These are phyloP conservation scores for Xylariaceae sp. DNA, from an alignment of 2,329 filamentous ascomycete species.

Conservation along the genomic window DNA sequence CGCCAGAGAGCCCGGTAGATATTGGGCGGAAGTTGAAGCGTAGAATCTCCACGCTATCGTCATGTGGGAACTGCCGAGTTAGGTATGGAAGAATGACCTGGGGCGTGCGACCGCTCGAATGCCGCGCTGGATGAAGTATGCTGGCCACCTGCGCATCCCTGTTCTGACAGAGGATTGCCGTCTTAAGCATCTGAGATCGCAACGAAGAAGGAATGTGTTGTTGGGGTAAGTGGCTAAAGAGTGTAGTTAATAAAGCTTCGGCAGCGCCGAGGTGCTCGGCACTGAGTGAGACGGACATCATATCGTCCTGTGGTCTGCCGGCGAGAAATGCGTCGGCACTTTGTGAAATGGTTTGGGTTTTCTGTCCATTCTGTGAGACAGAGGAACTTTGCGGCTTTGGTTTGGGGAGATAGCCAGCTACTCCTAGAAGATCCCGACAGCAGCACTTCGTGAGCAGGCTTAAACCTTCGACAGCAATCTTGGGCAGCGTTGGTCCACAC, in stretches of 20 bases:
- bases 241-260: conserved; percentile 54
- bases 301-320: conserved; percentile 35
- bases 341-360: conserved; percentile 42
- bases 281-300: conserved; percentile 35
- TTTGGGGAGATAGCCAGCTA: conserved; percentile 46
- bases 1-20: conserved; percentile 26
- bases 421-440: conserved; percentile 68
- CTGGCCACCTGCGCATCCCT: conserved; percentile 74
- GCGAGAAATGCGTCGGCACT: conserved; percentile 72
- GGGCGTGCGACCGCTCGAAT: conserved; percentile 59
- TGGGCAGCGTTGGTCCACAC: conserved; percentile 63
- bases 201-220: conserved; percentile 64
- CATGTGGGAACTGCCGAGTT: conserved; percentile 58
- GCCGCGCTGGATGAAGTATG: conserved; percentile 70
- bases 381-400: conserved; percentile 31
- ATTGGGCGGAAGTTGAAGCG: conserved; percentile 52
- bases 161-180: conserved; percentile 66
- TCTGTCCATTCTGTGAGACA: conserved; percentile 38
- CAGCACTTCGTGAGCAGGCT: conserved; percentile 59
- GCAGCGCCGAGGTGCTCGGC: conserved; percentile 54
- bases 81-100: conserved; percentile 79
- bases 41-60: conserved; percentile 67
- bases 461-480: conserved; percentile 60
- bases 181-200: conserved; percentile 73
- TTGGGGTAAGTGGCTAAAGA: conserved; percentile 62